Evolutionary conservation across 2,329 filamentous ascomycete species (phyloP), one percentile per base, ranked within the genome.

Genomic region (Drechslera avenae): DNA sequence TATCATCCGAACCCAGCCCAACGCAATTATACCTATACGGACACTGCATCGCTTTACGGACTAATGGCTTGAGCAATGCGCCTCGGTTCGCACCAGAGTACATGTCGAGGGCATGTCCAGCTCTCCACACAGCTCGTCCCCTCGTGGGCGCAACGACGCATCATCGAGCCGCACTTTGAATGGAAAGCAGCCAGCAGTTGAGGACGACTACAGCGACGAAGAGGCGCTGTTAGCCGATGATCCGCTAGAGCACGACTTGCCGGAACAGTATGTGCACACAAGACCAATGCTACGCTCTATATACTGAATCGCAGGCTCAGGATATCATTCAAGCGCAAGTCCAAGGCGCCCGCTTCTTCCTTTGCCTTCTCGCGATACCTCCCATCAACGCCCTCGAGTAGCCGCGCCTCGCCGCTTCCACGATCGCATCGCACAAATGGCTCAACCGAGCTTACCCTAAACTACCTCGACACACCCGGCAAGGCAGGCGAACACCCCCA

Each of bases 291-390:
- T 4, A 41, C 4, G 4, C 34, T 42, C 23, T n/a, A 6, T 3
- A 17, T 31, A 19, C 21, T 46, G 18, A 52, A 18, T 5, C 33
- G 9, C 12, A 6, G 4, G n/a, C 35, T 5, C 35, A 79, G 76
- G 21, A 74, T 89, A 45, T 88, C 87, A 28, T 91, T 90, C 76
- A 90, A 90, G 77, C 85, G 88, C 66, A 87, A 84, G 57, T 81
- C 84, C 60, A 87, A 80, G 54, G 60, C 67, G 76, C 45, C 75
- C 10, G 48, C 61, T 14, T 57, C 68, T 3, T 70, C 73, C 21
- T 73, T 79, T 58, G 69, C 73, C 39, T 67, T 80, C 49, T 73
- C 73, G 40, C 65, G 75, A 48, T 78, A 80, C 65, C 69, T 81
- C 55, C 69, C 75, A 44, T 74, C 75, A 3, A 72, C 73, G 7